These are phyloP conservation scores for Sporothrix luriei DNA, from an alignment of 2,329 filamentous ascomycete genomes.

Conservation along the genomic window DNA sequence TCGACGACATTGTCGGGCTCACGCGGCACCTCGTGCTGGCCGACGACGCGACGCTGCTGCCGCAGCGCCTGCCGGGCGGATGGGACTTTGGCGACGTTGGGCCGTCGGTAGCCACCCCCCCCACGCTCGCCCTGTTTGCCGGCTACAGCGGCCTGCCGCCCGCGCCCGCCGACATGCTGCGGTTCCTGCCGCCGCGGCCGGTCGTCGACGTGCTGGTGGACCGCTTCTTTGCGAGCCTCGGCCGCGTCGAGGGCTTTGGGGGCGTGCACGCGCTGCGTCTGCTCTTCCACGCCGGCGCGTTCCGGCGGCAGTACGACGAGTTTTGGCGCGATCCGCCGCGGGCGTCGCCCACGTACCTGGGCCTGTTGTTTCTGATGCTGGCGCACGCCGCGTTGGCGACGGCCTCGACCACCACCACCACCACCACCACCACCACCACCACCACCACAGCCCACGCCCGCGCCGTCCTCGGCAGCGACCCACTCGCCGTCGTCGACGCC, in stretches of 20 bases:
- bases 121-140: conserved; percentile 28
- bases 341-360: conserved; percentile 39
- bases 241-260: conserved; percentile 22
- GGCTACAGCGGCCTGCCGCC: conserved; percentile 35
- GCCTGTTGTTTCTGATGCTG: conserved; percentile 41
- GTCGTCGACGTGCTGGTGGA: conserved; percentile 37
- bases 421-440: no score
- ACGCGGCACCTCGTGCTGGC: conserved; percentile 32
- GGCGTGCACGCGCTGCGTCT: conserved; percentile 35
- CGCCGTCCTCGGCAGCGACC: conserved; percentile 34
- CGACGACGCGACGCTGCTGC: neutral
- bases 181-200: conserved; percentile 36
- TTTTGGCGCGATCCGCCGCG: conserved; percentile 39
- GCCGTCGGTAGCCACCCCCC: no score
- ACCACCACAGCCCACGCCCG: conserved; percentile 30
- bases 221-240: conserved; percentile 39
- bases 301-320: conserved; percentile 39
- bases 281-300: conserved; percentile 42
- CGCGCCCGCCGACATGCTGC: conserved; percentile 34
- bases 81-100: conserved; percentile 32
- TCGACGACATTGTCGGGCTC: conserved; percentile 36
- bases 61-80: neutral
- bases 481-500: conserved; percentile 35
- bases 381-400: conserved; percentile 40
- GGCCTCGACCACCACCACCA: no score